Conservation (phyloP, 1,284 basidiomycete genomes). For the Papiliotrema fonsecae region DNA sequence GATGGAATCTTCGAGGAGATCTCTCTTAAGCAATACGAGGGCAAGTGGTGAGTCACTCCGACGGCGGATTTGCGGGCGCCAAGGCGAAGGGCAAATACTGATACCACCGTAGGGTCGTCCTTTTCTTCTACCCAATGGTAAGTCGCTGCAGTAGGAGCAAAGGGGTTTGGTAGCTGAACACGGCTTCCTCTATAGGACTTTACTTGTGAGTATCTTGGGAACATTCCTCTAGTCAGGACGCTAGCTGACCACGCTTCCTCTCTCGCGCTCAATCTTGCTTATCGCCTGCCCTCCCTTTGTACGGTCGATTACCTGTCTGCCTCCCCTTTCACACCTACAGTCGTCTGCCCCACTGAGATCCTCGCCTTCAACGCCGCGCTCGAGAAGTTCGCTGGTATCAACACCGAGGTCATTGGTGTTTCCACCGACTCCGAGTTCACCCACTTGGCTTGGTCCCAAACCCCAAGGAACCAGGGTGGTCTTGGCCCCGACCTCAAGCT, state of each 20-base stretch:
- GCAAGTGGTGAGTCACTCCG: constrained; percentile 64
- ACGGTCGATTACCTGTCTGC: background rate
- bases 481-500: constrained; percentile 74
- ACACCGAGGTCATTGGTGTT: constrained; percentile 66
- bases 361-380: constrained; percentile 85
- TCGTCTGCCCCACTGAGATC: constrained; percentile 90
- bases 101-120: constrained; percentile 57
- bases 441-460: constrained; percentile 79
- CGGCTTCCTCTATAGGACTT: constrained; percentile 31
- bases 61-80: background rate
- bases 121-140: constrained; percentile 76
- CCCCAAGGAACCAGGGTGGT: constrained; percentile 73
- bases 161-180: no score
- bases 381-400: constrained; percentile 63
- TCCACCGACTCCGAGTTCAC: constrained; percentile 86
- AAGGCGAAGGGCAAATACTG: background rate
- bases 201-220: constrained; percentile 16
- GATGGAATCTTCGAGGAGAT: constrained; percentile 72
- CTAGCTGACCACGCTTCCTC: background rate
- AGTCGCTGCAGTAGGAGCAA: no score
- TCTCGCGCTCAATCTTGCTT: background rate
- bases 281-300: background rate
- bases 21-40: constrained; percentile 64
- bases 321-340: constrained; percentile 52
- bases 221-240: background rate